Evolutionary conservation across 2,329 filamentous ascomycete species (phyloP).

Genomic region (Thielaviopsis punctulata): DNA sequence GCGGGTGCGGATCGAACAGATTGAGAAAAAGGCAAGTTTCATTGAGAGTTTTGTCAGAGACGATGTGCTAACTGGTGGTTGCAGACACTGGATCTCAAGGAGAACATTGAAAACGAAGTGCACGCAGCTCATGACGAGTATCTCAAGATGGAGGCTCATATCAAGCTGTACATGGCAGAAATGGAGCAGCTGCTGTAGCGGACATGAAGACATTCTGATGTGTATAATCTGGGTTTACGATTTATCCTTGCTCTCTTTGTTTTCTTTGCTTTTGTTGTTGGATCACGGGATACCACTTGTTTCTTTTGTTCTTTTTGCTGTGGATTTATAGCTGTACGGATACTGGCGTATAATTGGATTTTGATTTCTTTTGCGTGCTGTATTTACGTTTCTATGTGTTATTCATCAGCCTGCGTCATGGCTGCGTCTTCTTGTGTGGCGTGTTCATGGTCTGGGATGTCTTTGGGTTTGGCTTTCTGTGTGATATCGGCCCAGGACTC

Average conservation of each 20-base stretch:
- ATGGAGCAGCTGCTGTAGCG: constrained; percentile 85
- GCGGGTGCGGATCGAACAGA: constrained; percentile 89
- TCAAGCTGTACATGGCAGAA: constrained; percentile 94
- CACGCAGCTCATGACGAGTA: constrained; percentile 85
- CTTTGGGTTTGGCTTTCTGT: not conserved
- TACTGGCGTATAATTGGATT: not conserved
- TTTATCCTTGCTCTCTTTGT: not conserved
- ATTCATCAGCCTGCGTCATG: constrained; percentile 6
- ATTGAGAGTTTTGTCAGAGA: not conserved
- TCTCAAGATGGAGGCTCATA: constrained; percentile 91
- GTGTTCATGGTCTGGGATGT: not conserved
- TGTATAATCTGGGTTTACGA: not conserved
- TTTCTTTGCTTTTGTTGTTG: not conserved
- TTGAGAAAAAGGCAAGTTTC: constrained; percentile 77
- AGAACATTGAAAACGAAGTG: constrained; percentile 91
- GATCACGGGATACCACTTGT: constrained; percentile 2
- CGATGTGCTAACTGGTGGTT: constrained; percentile 8
- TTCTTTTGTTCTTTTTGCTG: constrained; percentile 3
- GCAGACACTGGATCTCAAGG: constrained; percentile 93
- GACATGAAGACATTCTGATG: constrained; percentile 9
- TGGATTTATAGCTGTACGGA: constrained; percentile 2
- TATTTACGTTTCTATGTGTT: not conserved
- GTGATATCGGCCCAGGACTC: not conserved
- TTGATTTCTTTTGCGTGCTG: not conserved
- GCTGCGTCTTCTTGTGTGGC: constrained; percentile 3